Evolutionary conservation across 108 stramenopile species (phyloP).

Genomic region (Fragilariopsis cylindrus): DNA sequence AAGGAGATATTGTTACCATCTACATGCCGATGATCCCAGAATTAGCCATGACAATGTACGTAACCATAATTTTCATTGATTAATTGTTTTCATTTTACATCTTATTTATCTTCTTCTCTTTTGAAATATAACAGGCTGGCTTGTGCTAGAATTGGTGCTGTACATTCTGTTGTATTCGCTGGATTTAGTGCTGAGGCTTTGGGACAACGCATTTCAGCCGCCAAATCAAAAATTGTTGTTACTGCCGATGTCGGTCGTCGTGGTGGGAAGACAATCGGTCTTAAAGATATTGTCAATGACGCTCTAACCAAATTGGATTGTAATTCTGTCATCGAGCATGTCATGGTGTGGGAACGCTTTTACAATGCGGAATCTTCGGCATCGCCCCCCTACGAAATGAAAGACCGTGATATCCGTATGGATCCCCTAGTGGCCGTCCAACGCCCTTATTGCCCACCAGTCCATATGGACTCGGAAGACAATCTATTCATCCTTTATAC

Average conservation of each 20-base stretch:
- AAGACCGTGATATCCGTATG: constrained; percentile 83
- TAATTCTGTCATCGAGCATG: constrained; percentile 71
- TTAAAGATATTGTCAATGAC: constrained; percentile 91
- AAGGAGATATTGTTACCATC: constrained; percentile 95
- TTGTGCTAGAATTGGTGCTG: constrained; percentile 95
- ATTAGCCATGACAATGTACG: constrained; percentile 89
- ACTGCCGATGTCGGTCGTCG: constrained; percentile 89
- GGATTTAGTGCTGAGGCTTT: constrained; percentile 95
- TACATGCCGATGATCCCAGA: constrained; percentile 99
- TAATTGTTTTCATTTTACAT: not conserved
- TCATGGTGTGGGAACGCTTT: constrained; percentile 88
- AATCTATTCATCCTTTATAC: constrained; percentile 97
- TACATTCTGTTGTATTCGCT: constrained; percentile 98
- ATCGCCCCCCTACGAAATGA: constrained; percentile 45
- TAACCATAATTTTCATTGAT: too few relatives aligned
- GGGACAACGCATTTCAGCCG: constrained; percentile 87
- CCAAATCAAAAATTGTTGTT: constrained; percentile 81
- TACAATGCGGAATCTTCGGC: constrained; percentile 38
- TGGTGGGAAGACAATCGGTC: constrained; percentile 78
- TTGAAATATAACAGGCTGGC: constrained; percentile 47
- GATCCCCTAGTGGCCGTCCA: constrained; percentile 74
- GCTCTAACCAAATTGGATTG: constrained; percentile 69
- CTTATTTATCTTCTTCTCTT: not conserved
- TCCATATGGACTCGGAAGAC: constrained; percentile 95
- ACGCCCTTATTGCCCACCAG: constrained; percentile 94